These are phyloP conservation scores for Penicillium aurantiogriseum DNA, from an alignment of 2,329 filamentous ascomycete species.

Conservation along the genomic window DNA sequence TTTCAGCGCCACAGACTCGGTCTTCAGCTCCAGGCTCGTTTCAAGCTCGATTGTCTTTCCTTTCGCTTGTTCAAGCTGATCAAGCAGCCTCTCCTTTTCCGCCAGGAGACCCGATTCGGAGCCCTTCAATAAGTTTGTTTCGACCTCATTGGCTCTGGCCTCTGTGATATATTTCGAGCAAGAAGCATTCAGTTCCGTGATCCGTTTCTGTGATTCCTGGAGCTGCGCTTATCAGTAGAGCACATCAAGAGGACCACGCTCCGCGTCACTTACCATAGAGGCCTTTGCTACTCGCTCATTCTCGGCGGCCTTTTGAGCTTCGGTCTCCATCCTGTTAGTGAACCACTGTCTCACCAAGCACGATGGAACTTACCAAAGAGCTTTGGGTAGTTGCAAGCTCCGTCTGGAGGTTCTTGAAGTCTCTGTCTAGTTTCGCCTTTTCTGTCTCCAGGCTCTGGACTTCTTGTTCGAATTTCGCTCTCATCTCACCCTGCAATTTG, in stretches of 20 bases:
- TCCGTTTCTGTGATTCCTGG: constrained; percentile 18
- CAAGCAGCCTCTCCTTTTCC: constrained; percentile 19
- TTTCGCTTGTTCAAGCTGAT: constrained; percentile 22
- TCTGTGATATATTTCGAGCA: constrained; percentile 13
- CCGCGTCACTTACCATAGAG: constrained; percentile 18
- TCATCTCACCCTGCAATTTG: constrained; percentile 28
- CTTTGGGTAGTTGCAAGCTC: constrained; percentile 23
- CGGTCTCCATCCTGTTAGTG: constrained; percentile 22
- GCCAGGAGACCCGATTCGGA: constrained; percentile 17
- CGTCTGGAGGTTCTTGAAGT: constrained; percentile 13
- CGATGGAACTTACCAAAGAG: constrained; percentile 25
- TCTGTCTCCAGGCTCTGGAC: constrained; percentile 27
- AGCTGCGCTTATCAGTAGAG: constrained; percentile 23
- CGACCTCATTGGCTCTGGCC: constrained; percentile 15
- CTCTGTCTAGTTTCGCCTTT: constrained; percentile 26
- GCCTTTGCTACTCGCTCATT: constrained; percentile 14
- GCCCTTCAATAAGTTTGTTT: constrained; percentile 24
- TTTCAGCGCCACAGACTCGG: constrained; percentile 5
- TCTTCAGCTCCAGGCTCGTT: constrained; percentile 5
- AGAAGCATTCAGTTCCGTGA: constrained; percentile 18
- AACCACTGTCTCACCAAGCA: background rate
- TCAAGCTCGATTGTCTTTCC: constrained; percentile 25
- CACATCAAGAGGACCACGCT: background rate
- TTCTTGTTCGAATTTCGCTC: constrained; percentile 31
- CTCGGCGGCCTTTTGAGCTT: constrained; percentile 16